A percentile compares a stretch with the other conserved stretches of the same genome.
These are phyloP conservation scores for Trichosporon sp. DNA, from an alignment of 1,284 basidiomycete genomes.

Conservation along the genomic window DNA sequence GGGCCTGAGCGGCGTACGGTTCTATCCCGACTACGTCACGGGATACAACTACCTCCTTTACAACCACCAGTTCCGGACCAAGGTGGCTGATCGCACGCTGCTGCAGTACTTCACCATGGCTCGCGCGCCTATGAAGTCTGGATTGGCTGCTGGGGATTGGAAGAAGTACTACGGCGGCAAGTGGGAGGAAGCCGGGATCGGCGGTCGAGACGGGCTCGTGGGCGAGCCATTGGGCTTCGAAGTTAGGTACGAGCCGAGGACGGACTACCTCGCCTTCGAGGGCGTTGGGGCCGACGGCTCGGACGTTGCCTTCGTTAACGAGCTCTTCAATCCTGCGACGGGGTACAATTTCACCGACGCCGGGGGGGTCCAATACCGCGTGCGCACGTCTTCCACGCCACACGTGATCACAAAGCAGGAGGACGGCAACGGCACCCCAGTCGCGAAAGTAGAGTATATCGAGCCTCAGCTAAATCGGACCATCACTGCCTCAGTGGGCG, in stretches of 20 bases:
- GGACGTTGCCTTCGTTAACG: neutral
- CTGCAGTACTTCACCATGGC: neutral
- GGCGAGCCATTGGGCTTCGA: neutral
- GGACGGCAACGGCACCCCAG: neutral
- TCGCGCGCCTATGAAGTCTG: neutral
- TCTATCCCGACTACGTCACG: neutral
- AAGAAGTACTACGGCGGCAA: constrained; percentile 1
- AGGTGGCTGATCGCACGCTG: neutral
- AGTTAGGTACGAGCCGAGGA: constrained; percentile 4
- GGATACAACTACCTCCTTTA: neutral
- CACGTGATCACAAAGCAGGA: neutral
- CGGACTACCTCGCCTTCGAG: neutral
- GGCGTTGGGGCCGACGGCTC: neutral
- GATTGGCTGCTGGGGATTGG: neutral
- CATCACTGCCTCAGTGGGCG: neutral
- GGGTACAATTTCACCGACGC: neutral
- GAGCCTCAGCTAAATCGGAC: neutral
- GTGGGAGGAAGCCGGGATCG: neutral
- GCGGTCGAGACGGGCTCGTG: neutral
- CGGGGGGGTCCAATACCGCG: neutral
- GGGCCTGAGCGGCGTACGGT: constrained; percentile 1
- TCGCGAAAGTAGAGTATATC: neutral
- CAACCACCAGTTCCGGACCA: constrained; percentile 7
- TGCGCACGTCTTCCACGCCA: neutral
- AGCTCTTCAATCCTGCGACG: neutral